Evolutionary conservation across 768 basidiomycete species (phyloP).

Genomic region (Peribolospora kevripleyi): DNA sequence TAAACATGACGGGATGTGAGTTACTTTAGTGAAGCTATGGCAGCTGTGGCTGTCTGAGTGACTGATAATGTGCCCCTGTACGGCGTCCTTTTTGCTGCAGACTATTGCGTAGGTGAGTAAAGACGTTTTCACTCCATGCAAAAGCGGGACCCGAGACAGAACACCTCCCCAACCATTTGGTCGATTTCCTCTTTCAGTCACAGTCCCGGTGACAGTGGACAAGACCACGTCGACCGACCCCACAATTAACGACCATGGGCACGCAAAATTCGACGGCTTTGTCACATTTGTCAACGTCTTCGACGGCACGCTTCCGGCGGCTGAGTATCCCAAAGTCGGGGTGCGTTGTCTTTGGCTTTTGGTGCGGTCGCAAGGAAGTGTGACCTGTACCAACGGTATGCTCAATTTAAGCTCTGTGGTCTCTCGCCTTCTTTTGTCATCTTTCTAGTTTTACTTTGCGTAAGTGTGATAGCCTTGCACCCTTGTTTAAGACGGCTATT

Average conservation of each 20-base stretch:
- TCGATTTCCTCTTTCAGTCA: conserved; percentile 71
- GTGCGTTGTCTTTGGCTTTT: conserved; percentile 26
- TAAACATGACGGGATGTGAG: too few species aligned
- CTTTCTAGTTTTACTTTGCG: conserved; percentile 10
- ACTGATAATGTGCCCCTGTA: conserved; percentile 23
- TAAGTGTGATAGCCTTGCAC: too few species aligned
- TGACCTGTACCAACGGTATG: too few species aligned
- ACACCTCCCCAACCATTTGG: not conserved
- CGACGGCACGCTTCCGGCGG: conserved; percentile 62
- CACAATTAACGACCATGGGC: conserved; percentile 31
- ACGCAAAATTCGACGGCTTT: conserved; percentile 51
- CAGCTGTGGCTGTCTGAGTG: conserved; percentile 17
- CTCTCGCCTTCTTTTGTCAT: not conserved
- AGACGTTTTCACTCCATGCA: too few species aligned
- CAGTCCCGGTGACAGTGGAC: conserved; percentile 28
- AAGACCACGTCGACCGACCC: conserved; percentile 4
- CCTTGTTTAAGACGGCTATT: too few species aligned
- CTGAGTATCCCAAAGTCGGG: conserved; percentile 91
- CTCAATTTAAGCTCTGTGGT: too few species aligned
- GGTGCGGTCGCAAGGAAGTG: not conserved
- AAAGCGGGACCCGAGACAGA: not conserved
- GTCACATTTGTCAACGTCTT: conserved; percentile 76
- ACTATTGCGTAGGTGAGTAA: conserved; percentile 59
- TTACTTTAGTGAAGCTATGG: too few species aligned
- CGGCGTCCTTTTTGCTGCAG: conserved; percentile 60